Conservation (phyloP, 768 basidiomycete genomes). For the Lactarius quietus region DNA sequence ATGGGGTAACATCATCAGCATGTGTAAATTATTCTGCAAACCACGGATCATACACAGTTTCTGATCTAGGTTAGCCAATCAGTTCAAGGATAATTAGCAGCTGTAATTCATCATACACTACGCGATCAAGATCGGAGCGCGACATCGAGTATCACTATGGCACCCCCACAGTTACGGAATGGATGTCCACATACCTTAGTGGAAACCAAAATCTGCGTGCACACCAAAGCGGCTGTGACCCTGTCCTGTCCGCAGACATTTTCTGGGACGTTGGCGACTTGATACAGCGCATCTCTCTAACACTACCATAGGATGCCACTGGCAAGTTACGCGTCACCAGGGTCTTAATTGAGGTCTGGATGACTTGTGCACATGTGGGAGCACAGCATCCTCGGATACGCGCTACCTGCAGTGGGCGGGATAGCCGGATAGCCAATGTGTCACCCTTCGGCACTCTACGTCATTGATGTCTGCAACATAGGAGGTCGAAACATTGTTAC, state of each 20-base stretch:
- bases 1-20: conserved; percentile 49
- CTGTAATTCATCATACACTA: conserved; percentile 35
- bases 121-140: conserved; percentile 33
- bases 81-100: conserved; percentile 46
- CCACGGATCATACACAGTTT: conserved; percentile 43
- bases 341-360: conserved; percentile 32
- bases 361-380: conserved; percentile 32
- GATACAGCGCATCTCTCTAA: conserved; percentile 31
- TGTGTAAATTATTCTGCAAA: conserved; percentile 68
- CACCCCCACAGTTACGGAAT: conserved; percentile 34
- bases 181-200: conserved; percentile 40
- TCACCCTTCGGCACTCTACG: no score
- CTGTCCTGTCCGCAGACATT: not conserved
- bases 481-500: no score
- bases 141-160: conserved; percentile 32
- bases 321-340: not conserved
- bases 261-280: conserved; percentile 22
- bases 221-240: conserved; percentile 12
- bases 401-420: no score
- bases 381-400: conserved; percentile 31
- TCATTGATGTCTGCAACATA: no score
- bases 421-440: conserved; percentile 34
- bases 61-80: no score
- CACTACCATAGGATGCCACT: conserved; percentile 24
- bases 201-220: conserved; percentile 25